Evolutionary conservation across 306 rosid genomes (phyloP).

Genomic region (Inga oerstediana): DNA sequence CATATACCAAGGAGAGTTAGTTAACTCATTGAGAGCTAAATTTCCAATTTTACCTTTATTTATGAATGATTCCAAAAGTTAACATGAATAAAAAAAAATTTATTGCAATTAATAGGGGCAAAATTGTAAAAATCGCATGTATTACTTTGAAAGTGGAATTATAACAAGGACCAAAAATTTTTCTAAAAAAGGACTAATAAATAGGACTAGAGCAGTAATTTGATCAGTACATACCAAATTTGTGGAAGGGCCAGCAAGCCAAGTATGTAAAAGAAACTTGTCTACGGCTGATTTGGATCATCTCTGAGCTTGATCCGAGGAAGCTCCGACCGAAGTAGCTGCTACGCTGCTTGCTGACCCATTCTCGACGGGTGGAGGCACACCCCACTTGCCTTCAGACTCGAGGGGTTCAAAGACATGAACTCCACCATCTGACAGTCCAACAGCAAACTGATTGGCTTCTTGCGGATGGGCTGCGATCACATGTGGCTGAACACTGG

Average conservation of each 20-base stretch:
- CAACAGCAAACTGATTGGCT: constrained; percentile 87
- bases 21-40: too few species aligned
- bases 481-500: constrained; percentile 79
- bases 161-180: too few species aligned
- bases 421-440: constrained; percentile 90
- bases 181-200: too few species aligned
- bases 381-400: constrained; percentile 97
- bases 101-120: too few species aligned
- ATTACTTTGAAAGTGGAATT: too few species aligned
- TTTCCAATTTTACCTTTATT: too few species aligned
- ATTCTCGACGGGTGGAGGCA: constrained; percentile 85
- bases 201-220: constrained; percentile 1
- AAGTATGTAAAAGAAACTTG: constrained; percentile 77
- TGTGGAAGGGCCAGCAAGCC: constrained; percentile 43
- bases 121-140: too few species aligned
- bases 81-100: too few species aligned
- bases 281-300: constrained; percentile 57
- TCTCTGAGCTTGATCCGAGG: constrained; percentile 87
- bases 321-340: constrained; percentile 69
- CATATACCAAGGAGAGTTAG: background rate
- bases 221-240: constrained; percentile 34
- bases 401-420: constrained; percentile 94
- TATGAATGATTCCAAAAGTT: too few species aligned
- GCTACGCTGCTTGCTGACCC: constrained; percentile 80
- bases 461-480: constrained; percentile 99